Evolutionary conservation across 1,139 yeast species (phyloP).

Genomic region (Meyerozyma smithsonii): DNA sequence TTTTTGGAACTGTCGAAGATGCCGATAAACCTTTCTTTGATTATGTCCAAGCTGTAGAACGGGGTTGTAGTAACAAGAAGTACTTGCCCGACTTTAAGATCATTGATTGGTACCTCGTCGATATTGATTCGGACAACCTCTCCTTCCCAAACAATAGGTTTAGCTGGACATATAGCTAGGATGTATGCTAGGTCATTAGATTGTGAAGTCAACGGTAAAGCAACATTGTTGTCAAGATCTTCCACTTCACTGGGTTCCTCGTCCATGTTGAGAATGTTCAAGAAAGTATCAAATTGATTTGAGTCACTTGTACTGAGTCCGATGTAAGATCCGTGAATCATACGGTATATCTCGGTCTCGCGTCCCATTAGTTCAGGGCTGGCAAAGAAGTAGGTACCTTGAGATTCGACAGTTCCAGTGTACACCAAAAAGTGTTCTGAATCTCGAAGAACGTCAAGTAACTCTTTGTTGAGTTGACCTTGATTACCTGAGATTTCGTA

Average conservation of each 20-base stretch:
- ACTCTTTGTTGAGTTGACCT: constrained; percentile 46
- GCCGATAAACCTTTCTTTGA: constrained; percentile 43
- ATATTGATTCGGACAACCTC: constrained; percentile 57
- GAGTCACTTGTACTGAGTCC: constrained; percentile 34
- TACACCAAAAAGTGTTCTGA: constrained; percentile 77
- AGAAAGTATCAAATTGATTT: constrained; percentile 14
- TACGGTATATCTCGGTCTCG: constrained; percentile 38
- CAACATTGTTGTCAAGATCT: background rate
- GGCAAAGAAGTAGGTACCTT: constrained; percentile 73
- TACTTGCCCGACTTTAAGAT: constrained; percentile 64
- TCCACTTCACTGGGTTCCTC: background rate
- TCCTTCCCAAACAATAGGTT: constrained; percentile 92
- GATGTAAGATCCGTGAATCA: constrained; percentile 40
- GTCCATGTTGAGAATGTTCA: constrained; percentile 2
- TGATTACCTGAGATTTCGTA: constrained; percentile 51
- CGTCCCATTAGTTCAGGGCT: constrained; percentile 51
- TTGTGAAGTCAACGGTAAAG: constrained; percentile 12
- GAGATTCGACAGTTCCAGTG: constrained; percentile 67
- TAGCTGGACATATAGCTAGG: constrained; percentile 71
- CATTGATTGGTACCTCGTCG: constrained; percentile 39
- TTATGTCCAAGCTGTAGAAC: constrained; percentile 31
- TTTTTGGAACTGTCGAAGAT: constrained; percentile 51
- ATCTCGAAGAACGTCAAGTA: constrained; percentile 55
- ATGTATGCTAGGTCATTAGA: constrained; percentile 53
- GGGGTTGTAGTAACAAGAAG: constrained; percentile 55